These are phyloP conservation scores for Aspergillus brasiliensis DNA, from an alignment of 2,329 filamentous ascomycete genomes.

Conservation along the genomic window DNA sequence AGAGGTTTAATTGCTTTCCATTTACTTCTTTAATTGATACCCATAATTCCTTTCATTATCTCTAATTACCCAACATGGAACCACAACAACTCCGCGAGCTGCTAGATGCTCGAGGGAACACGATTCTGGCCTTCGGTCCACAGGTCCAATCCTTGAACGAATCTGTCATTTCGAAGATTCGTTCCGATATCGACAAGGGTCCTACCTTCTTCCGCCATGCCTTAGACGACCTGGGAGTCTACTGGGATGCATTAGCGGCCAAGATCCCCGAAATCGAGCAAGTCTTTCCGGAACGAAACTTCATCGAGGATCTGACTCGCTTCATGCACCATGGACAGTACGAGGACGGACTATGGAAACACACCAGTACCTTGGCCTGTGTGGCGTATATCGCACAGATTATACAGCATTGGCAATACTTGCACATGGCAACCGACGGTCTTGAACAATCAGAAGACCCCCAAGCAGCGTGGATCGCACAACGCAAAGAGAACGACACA, in stretches of 20 bases:
- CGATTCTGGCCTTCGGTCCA: conserved; percentile 5
- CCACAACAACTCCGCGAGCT: background rate
- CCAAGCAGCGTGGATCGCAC: conserved; percentile 8
- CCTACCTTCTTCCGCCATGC: background rate
- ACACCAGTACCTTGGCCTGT: background rate
- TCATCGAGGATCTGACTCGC: background rate
- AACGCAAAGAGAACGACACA: conserved; percentile 6
- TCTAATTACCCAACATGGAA: background rate
- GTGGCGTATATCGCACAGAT: background rate
- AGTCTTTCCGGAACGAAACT: background rate
- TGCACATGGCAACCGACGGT: background rate
- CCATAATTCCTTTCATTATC: too few species aligned
- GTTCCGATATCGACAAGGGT: background rate
- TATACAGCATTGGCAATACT: background rate
- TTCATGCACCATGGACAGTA: background rate
- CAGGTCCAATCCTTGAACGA: conserved; percentile 3
- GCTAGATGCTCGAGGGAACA: background rate
- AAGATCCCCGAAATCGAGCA: background rate
- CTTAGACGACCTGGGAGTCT: background rate
- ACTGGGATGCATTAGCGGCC: background rate
- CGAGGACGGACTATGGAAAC: background rate
- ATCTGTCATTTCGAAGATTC: background rate
- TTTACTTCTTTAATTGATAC: too few species aligned
- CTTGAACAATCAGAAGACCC: conserved; percentile 2
- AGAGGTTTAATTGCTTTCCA: too few species aligned